phyloP scores from a whole-genome alignment of 1,139 yeast species.

The Debaryomyces fabryi region DNA sequence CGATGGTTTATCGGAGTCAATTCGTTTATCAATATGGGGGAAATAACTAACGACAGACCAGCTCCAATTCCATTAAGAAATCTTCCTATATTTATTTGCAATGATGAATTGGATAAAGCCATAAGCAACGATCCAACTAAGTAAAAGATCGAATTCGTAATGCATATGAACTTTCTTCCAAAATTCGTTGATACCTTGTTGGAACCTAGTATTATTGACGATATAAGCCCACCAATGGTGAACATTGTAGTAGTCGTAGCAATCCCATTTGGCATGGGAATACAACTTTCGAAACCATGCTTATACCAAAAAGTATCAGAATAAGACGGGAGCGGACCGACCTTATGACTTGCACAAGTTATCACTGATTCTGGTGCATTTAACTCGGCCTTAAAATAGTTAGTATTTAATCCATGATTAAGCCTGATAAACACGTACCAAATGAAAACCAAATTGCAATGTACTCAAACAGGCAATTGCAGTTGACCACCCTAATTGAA shows the following conservation, averaged over 20 bases:
- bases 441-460: conserved; percentile 87
- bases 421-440: conserved; percentile 26
- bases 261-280: conserved; percentile 27
- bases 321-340: conserved; percentile 27
- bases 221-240: conserved; percentile 40
- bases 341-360: conserved; percentile 40
- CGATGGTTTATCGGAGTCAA: conserved; percentile 41
- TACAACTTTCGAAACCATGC: conserved; percentile 30
- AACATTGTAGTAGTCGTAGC: conserved; percentile 40
- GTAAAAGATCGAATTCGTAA: conserved; percentile 28
- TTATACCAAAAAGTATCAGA: conserved; percentile 31
- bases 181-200: conserved; percentile 24
- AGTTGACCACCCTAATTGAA: conserved; percentile 37
- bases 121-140: conserved; percentile 32
- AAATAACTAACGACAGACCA: conserved; percentile 39
- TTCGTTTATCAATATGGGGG: conserved; percentile 43
- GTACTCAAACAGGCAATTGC: conserved; percentile 67
- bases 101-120: conserved; percentile 24
- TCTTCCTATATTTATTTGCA: conserved; percentile 30
- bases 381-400: conserved; percentile 55
- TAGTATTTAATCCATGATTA: not conserved
- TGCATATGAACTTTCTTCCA: conserved; percentile 33
- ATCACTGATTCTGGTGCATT: conserved; percentile 78
- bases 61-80: conserved; percentile 41
- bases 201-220: conserved; percentile 37